These are phyloP conservation scores for Centrapalus pauciflorus DNA, from an alignment of 129 eudicot species.

Conservation along the genomic window DNA sequence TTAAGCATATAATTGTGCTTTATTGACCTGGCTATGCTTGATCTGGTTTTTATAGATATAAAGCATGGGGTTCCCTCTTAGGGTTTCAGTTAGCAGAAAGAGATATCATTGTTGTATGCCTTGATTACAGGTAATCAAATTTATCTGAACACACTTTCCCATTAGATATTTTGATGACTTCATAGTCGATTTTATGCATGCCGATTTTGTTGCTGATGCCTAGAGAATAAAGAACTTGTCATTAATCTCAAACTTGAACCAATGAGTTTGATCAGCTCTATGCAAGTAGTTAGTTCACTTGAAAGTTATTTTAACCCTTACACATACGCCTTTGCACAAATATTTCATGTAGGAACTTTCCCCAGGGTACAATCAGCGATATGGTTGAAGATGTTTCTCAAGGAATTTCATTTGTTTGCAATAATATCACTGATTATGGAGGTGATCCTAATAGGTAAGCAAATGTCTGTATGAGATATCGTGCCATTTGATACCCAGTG, in stretches of 20 bases:
- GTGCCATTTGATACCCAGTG: neutral
- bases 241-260: neutral
- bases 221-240: neutral
- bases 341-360: constrained; percentile 72
- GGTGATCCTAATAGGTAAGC: constrained; percentile 86
- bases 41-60: constrained; percentile 54
- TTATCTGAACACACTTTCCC: constrained; percentile 1
- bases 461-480: neutral
- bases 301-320: too few species aligned
- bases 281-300: neutral
- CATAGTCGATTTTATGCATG: constrained; percentile 3
- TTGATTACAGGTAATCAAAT: constrained; percentile 74
- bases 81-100: constrained; percentile 89
- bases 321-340: too few species aligned
- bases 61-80: constrained; percentile 97
- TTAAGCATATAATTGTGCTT: constrained; percentile 3
- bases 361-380: constrained; percentile 93
- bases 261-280: neutral
- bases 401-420: constrained; percentile 80
- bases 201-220: neutral
- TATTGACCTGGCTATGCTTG: neutral
- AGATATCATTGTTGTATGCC: constrained; percentile 81
- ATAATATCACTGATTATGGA: constrained; percentile 56
- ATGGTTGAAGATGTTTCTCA: constrained; percentile 84
- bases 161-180: neutral